Percentiles rank a stretch among this genome's conserved stretches.
Evolutionary conservation across 2,329 filamentous ascomycete species (phyloP).

Genomic region (Pestalotiopsis sp.): DNA sequence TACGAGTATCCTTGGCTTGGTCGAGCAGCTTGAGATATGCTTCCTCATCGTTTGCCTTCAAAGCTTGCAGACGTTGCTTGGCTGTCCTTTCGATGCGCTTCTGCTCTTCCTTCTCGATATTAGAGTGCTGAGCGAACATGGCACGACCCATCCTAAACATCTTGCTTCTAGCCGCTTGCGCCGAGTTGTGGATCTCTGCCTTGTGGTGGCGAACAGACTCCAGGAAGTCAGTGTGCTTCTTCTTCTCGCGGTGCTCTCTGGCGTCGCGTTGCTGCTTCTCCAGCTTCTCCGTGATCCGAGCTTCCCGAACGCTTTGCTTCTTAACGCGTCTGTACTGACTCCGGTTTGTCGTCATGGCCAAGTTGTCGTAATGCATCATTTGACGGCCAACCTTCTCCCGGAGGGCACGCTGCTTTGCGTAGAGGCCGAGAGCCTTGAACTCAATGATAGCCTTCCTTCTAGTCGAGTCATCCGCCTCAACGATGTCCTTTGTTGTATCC

Average conservation of each 20-base stretch:
- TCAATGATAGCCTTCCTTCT: conserved; percentile 93
- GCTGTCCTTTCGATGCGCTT: conserved; percentile 96
- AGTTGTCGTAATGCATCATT: conserved; percentile 94
- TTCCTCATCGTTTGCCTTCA: conserved; percentile 99
- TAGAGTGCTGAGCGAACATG: conserved; percentile 89
- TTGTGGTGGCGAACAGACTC: conserved; percentile 84
- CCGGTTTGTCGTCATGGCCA: conserved; percentile 96
- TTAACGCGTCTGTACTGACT: conserved; percentile 91
- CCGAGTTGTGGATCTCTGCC: conserved; percentile 73
- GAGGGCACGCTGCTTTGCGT: conserved; percentile 84
- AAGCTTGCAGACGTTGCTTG: conserved; percentile 97
- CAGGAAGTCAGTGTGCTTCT: conserved; percentile 93
- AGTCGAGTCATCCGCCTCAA: conserved; percentile 75
- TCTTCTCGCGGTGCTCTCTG: conserved; percentile 94
- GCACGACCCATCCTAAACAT: conserved; percentile 84
- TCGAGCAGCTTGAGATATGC: conserved; percentile 97
- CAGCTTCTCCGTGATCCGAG: conserved; percentile 95
- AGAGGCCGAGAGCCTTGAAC: conserved; percentile 87
- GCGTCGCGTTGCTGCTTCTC: conserved; percentile 99
- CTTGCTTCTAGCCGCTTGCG: conserved; percentile 70
- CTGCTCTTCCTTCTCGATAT: conserved; percentile 99
- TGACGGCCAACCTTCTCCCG: conserved; percentile 86
- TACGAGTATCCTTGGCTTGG: conserved; percentile 98
- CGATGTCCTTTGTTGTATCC: conserved; percentile 73
- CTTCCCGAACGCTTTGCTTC: conserved; percentile 94